phyloP scores from a whole-genome alignment of 345 rosid genomes.

The Brassica rapa region DNA sequence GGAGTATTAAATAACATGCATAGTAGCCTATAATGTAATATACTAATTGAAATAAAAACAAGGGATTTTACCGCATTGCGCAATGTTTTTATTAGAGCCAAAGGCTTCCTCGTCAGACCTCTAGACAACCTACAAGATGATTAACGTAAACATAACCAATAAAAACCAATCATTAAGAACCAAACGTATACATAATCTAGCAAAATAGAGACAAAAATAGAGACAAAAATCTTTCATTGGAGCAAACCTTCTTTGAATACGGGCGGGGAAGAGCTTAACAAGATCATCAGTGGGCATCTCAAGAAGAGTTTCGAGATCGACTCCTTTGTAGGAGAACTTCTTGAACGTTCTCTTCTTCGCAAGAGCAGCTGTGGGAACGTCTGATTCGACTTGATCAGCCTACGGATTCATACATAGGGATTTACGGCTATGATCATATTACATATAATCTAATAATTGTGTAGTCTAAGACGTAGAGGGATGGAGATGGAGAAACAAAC shows the following conservation, averaged over 20 bases:
- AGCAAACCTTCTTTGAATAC: constrained; percentile 64
- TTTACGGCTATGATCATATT: constrained; percentile 46
- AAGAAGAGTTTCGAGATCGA: constrained; percentile 56
- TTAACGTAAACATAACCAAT: background rate
- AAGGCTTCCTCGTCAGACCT: constrained; percentile 65
- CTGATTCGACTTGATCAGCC: constrained; percentile 52
- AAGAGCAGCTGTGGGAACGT: constrained; percentile 44
- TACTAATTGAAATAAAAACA: no score
- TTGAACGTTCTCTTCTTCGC: constrained; percentile 78
- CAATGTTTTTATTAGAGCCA: constrained; percentile 64
- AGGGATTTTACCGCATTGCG: constrained; percentile 53
- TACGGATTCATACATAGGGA: constrained; percentile 35
- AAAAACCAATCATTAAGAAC: background rate
- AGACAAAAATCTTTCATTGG: background rate
- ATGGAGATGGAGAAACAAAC: constrained; percentile 8
- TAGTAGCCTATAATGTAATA: no score
- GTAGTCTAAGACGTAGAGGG: background rate
- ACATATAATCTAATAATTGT: background rate
- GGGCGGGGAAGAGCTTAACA: constrained; percentile 61
- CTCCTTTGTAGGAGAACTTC: constrained; percentile 76
- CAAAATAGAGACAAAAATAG: no score
- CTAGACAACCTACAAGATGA: constrained; percentile 57
- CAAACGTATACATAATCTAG: background rate
- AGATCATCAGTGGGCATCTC: constrained; percentile 51
- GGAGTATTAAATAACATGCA: no score